Conservation (phyloP, 192 early-diverging fungal genomes). For the Rhizoclosmatium sp. region DNA sequence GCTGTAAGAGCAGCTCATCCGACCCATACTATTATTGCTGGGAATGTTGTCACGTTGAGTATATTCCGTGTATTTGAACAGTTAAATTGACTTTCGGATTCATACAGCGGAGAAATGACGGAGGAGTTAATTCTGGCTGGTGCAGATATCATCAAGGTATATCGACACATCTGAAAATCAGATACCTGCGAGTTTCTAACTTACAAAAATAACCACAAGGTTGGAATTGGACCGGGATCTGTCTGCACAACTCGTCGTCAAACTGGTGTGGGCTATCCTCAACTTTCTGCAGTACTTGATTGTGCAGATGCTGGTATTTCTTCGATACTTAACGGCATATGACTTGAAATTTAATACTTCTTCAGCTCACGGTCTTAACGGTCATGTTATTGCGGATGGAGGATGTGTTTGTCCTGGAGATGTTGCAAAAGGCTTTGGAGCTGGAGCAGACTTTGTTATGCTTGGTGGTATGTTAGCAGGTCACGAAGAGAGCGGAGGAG, state of each 20-base stretch:
- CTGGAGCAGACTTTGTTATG: slow-evolving; percentile 30
- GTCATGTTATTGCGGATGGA: slow-evolving; percentile 32
- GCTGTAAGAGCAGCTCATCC: slow-evolving; percentile 15
- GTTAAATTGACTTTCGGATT: too few species aligned
- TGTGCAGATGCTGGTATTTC: slow-evolving; percentile 34
- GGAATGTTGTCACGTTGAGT: slow-evolving; percentile 35
- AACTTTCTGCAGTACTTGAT: slow-evolving; percentile 24
- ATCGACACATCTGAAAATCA: too few species aligned
- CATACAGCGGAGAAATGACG: slow-evolving; percentile 28
- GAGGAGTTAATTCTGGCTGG: slow-evolving; percentile 33
- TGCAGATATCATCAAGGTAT: slow-evolving; percentile 26
- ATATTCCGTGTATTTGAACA: background rate
- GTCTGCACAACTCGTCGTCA: slow-evolving; percentile 35
- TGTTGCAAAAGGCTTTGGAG: slow-evolving; percentile 34
- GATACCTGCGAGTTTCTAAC: too few species aligned
- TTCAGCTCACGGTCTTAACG: slow-evolving; percentile 21
- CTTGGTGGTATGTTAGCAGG: slow-evolving; percentile 33
- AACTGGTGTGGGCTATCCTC: slow-evolving; percentile 31
- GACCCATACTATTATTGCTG: slow-evolving; percentile 25
- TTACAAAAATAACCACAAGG: background rate
- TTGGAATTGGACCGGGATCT: slow-evolving; percentile 32
- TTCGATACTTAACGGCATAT: background rate
- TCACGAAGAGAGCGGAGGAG: slow-evolving; percentile 24
- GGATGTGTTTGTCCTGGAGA: slow-evolving; percentile 30
- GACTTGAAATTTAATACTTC: background rate